phyloP scores from a whole-genome alignment of 2,329 filamentous ascomycete species.

The Raffaelea arxii region DNA sequence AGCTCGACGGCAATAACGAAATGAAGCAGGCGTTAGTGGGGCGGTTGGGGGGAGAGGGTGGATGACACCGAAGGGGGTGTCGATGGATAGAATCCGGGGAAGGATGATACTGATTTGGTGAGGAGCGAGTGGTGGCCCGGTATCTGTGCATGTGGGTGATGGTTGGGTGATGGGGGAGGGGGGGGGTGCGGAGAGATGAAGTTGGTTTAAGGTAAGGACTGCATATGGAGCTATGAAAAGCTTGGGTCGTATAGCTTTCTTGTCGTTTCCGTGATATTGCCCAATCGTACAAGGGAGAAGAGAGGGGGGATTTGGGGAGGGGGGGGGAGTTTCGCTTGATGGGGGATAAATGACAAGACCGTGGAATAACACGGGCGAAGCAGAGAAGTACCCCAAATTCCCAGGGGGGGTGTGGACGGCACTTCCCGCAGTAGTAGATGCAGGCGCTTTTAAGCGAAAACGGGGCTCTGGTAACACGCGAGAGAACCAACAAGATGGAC shows the following conservation, averaged over 20 bases:
- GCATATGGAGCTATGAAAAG: background rate
- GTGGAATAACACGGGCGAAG: conserved; percentile 7
- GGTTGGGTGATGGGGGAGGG: background rate
- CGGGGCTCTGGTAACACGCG: no score
- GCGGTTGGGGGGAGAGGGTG: background rate
- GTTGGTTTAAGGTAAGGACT: background rate
- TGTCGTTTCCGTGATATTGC: conserved; percentile 8
- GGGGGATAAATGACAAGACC: background rate
- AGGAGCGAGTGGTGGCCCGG: background rate
- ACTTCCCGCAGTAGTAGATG: conserved; percentile 3
- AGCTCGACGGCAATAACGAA: background rate
- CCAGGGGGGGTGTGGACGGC: conserved; percentile 1
- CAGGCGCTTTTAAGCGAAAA: conserved; percentile 1
- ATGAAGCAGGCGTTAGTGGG: background rate
- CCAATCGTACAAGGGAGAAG: no score
- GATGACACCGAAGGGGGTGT: background rate
- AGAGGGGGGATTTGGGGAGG: no score
- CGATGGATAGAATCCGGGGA: background rate
- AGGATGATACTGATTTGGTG: background rate
- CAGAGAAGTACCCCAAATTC: background rate
- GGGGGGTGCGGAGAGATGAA: background rate
- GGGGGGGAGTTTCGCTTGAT: background rate
- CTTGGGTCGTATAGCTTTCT: conserved; percentile 1
- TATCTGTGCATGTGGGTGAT: background rate
- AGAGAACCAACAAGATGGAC: no score